Percentiles rank a stretch among this genome's conserved stretches.
phyloP scores from a whole-genome alignment of 192 early-diverging fungal genomes.

The Jimgerdemannia lactiflua region DNA sequence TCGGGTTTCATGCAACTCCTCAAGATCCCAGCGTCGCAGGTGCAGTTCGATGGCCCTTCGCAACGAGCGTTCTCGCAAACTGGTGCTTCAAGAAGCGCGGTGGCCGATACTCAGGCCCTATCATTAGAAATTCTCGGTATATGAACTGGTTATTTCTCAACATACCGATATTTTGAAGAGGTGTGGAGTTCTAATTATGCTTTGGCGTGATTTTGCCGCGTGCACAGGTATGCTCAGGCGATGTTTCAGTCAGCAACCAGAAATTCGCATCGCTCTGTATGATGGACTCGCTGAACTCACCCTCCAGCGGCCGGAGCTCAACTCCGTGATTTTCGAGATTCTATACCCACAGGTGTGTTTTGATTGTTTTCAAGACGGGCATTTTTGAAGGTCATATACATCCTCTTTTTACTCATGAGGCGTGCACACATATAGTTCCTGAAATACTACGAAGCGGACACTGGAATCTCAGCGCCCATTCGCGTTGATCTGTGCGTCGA shows the following conservation, averaged over 20 bases:
- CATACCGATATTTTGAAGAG: too few species aligned
- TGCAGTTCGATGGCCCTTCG: slow-evolving; percentile 1
- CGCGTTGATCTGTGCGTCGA: slow-evolving; percentile 22
- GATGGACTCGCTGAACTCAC: slow-evolving; percentile 48
- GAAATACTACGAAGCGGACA: slow-evolving; percentile 36
- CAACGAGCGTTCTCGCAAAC: not conserved
- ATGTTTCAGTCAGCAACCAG: slow-evolving; percentile 65
- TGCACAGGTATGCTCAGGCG: slow-evolving; percentile 58
- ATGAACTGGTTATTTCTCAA: too few species aligned
- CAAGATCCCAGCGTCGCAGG: slow-evolving; percentile 20
- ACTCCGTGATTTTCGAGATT: slow-evolving; percentile 46
- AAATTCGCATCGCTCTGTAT: slow-evolving; percentile 57
- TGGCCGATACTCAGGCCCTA: slow-evolving; percentile 16
- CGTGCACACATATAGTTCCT: slow-evolving; percentile 31
- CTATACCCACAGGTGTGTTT: slow-evolving; percentile 43
- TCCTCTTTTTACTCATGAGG: not conserved
- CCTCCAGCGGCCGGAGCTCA: slow-evolving; percentile 25
- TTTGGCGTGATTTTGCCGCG: too few species aligned
- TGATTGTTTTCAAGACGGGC: not conserved
- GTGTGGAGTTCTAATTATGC: too few species aligned
- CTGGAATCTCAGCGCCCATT: slow-evolving; percentile 15
- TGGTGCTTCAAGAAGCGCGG: slow-evolving; percentile 1
- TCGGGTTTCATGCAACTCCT: slow-evolving; percentile 57
- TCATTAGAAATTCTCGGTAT: slow-evolving; percentile 48
- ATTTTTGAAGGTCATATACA: not conserved